Conservation (phyloP, 2,329 filamentous ascomycete genomes). For the Sporothrix phasma region DNA sequence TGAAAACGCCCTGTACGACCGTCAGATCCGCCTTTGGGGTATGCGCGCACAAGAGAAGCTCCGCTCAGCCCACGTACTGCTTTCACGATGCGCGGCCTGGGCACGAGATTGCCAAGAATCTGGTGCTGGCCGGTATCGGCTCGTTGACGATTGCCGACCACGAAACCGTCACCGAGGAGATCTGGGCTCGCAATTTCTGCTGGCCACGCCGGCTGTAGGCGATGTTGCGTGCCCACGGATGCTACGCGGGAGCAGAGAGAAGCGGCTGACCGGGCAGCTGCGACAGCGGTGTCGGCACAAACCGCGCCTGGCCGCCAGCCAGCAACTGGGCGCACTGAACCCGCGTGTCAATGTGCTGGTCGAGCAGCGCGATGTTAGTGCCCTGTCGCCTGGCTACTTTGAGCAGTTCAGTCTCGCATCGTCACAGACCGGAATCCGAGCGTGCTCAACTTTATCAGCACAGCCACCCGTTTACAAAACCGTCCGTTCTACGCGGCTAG, state of each 20-base stretch:
- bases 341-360: slow-evolving; percentile 70
- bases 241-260: slow-evolving; percentile 73
- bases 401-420: slow-evolving; percentile 69
- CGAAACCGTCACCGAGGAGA: slow-evolving; percentile 63
- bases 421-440: slow-evolving; percentile 76
- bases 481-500: slow-evolving; percentile 83
- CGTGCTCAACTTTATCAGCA: slow-evolving; percentile 71
- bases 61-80: slow-evolving; percentile 76
- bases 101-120: slow-evolving; percentile 93
- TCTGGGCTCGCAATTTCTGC: slow-evolving; percentile 72
- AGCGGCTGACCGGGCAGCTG: slow-evolving; percentile 67
- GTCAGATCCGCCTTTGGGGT: slow-evolving; percentile 95
- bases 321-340: slow-evolving; percentile 77
- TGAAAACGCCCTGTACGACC: slow-evolving; percentile 93
- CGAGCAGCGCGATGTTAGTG: slow-evolving; percentile 56
- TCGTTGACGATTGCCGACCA: slow-evolving; percentile 84
- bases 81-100: slow-evolving; percentile 80
- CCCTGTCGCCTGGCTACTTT: slow-evolving; percentile 66
- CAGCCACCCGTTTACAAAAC: slow-evolving; percentile 66
- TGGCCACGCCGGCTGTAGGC: slow-evolving; percentile 34
- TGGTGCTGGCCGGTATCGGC: slow-evolving; percentile 85
- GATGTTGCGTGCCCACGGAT: slow-evolving; percentile 34
- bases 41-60: slow-evolving; percentile 91
- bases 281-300: slow-evolving; percentile 65
- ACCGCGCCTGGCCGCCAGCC: slow-evolving; percentile 72